phyloP scores from a whole-genome alignment of 768 basidiomycete species.

The Xerocomellus amylosporus region DNA sequence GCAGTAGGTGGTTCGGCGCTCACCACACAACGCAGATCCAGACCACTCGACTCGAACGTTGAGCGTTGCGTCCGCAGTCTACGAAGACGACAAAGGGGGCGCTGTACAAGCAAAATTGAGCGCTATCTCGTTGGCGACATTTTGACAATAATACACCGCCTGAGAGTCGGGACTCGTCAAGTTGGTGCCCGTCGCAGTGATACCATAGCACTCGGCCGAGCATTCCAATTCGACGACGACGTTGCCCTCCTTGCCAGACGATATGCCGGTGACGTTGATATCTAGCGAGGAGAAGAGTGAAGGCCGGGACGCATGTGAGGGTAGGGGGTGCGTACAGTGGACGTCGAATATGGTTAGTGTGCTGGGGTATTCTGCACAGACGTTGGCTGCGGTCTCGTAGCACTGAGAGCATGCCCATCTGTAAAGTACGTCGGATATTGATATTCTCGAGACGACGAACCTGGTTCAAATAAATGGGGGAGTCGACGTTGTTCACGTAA shows the following conservation, averaged over 20 bases:
- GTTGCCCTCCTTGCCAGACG: slow-evolving; percentile 38
- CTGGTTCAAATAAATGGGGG: slow-evolving; percentile 42
- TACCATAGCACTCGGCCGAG: slow-evolving; percentile 36
- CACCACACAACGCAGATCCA: background rate
- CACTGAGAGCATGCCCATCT: slow-evolving; percentile 26
- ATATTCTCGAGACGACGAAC: slow-evolving; percentile 7
- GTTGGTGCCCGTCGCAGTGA: slow-evolving; percentile 34
- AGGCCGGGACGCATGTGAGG: background rate
- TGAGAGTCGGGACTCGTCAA: slow-evolving; percentile 32
- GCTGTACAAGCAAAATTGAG: slow-evolving; percentile 30
- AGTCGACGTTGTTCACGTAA: slow-evolving; percentile 38
- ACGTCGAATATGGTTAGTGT: slow-evolving; percentile 40
- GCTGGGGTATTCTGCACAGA: slow-evolving; percentile 40
- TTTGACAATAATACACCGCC: slow-evolving; percentile 35
- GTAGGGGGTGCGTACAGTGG: slow-evolving; percentile 31
- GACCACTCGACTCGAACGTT: background rate
- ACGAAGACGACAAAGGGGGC: slow-evolving; percentile 3
- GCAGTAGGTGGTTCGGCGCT: no score
- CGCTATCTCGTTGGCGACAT: slow-evolving; percentile 29
- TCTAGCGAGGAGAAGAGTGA: slow-evolving; percentile 14
- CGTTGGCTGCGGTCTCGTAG: slow-evolving; percentile 33
- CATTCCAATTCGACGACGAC: slow-evolving; percentile 45
- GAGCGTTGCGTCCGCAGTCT: no score
- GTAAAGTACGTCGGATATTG: background rate
- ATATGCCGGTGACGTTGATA: slow-evolving; percentile 42